Evolutionary conservation across 352 stramenopile genomes (phyloP).

Genomic region (Phytophthora melonis): DNA sequence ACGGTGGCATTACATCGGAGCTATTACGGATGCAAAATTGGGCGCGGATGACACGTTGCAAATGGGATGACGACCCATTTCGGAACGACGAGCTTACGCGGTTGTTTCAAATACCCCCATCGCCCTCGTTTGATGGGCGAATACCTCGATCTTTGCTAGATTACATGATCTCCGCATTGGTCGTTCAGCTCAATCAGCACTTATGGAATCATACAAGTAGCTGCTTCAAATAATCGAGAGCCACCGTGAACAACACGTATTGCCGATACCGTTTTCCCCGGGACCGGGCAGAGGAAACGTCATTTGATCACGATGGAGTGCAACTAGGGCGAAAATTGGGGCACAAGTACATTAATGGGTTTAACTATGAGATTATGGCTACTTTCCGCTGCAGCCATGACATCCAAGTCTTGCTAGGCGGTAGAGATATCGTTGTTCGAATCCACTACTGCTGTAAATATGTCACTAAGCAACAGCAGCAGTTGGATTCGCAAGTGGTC

Average conservation of each 20-base stretch:
- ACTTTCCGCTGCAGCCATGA: conserved; percentile 10
- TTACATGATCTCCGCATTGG: conserved; percentile 13
- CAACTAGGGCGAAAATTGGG: not conserved
- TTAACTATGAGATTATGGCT: conserved; percentile 18
- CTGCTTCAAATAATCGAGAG: conserved; percentile 8
- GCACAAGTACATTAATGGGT: conserved; percentile 15
- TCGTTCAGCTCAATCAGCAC: conserved; percentile 16
- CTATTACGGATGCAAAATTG: not conserved
- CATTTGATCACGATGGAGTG: not conserved
- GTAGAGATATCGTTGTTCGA: not conserved
- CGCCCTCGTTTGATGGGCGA: not conserved
- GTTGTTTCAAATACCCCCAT: not conserved
- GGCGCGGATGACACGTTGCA: not conserved
- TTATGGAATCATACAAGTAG: conserved; percentile 18
- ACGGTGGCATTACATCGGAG: not conserved
- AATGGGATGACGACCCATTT: conserved; percentile 10
- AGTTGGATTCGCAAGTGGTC: not conserved
- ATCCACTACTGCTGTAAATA: conserved; percentile 27
- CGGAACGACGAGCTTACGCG: conserved; percentile 3
- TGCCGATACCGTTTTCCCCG: conserved; percentile 10
- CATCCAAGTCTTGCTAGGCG: conserved; percentile 10
- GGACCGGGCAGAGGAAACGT: not conserved
- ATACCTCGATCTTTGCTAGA: conserved; percentile 5
- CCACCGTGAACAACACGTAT: not conserved
- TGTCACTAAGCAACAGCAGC: conserved; percentile 12